These are phyloP conservation scores for Bolboschoenoplectus hybrid DNA, from an alignment of 202 grass and related monocot genomes.

Conservation along the genomic window DNA sequence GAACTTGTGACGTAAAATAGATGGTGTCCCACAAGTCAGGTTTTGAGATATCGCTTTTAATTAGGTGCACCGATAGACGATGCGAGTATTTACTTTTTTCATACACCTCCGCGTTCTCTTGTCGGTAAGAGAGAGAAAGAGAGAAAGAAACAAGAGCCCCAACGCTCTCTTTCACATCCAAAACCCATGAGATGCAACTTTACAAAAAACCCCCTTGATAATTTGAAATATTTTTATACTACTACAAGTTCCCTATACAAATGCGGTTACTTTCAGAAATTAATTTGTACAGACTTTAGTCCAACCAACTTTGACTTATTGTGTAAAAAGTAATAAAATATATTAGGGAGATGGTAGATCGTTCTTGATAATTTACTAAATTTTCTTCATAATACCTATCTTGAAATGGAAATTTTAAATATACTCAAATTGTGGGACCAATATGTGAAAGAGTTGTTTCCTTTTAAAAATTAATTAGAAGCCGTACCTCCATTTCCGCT, in stretches of 20 bases:
- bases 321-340: not conserved
- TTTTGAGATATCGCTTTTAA: not conserved
- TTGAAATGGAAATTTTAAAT: not conserved
- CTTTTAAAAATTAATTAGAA: not conserved
- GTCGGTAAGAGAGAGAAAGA: slow-evolving; percentile 44
- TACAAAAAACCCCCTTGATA: not conserved
- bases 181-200: not conserved
- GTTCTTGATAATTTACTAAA: not conserved
- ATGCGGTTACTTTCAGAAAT: not conserved
- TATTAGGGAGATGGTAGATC: not conserved
- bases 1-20: not conserved
- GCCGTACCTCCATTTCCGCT: slow-evolving; percentile 4
- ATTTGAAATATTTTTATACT: not conserved
- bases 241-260: not conserved
- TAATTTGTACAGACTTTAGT: not conserved
- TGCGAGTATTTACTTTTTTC: not conserved
- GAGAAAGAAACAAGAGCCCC: slow-evolving; percentile 26
- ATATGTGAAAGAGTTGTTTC: not conserved
- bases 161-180: slow-evolving; percentile 39
- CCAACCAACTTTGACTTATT: not conserved
- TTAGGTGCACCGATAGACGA: not conserved
- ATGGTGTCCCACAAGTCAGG: not conserved
- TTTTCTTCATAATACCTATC: not conserved
- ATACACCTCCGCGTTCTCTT: slow-evolving; percentile 37
- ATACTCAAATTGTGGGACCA: not conserved